Conservation (phyloP, 1,139 yeast species). For the Trichomonascaceae sp. region DNA sequence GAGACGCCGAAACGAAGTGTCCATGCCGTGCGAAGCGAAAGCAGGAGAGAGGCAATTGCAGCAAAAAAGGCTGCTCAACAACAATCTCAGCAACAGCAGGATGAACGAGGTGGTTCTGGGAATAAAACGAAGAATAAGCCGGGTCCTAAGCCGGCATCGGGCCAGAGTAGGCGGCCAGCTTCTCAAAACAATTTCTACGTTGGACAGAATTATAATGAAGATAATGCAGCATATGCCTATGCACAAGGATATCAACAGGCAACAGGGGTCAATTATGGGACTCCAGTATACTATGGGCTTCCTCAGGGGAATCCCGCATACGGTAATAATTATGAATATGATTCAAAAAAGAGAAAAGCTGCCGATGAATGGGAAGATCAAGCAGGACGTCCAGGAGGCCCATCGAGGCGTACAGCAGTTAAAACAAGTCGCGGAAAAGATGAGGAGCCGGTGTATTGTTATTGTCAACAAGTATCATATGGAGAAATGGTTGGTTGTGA, state of each 20-base stretch:
- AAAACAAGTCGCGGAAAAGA: constrained; percentile 14
- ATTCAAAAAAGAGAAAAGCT: constrained; percentile 6
- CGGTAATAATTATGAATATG: constrained; percentile 6
- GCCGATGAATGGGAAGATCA: constrained; percentile 8
- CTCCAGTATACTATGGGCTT: constrained; percentile 2
- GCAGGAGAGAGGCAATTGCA: constrained; percentile 86
- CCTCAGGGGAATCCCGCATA: constrained; percentile 9
- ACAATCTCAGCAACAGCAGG: constrained; percentile 11
- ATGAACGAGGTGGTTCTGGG: constrained; percentile 13
- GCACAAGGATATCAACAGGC: constrained; percentile 2
- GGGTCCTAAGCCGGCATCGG: constrained; percentile 3
- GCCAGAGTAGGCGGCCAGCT: constrained; percentile 5
- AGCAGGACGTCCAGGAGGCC: constrained; percentile 17
- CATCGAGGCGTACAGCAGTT: constrained; percentile 15
- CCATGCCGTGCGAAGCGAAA: constrained; percentile 45
- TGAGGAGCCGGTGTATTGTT: constrained; percentile 82
- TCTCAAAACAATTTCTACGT: neutral
- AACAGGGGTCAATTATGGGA: neutral
- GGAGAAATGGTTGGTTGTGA: constrained; percentile 99
- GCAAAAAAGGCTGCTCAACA: constrained; percentile 58
- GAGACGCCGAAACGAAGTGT: constrained; percentile 38
- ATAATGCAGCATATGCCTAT: constrained; percentile 2
- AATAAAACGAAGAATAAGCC: constrained; percentile 9
- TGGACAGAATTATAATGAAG: neutral
- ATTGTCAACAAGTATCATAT: constrained; percentile 92